Conservation (phyloP, 345 rosid species). For the Bruguiera sexangula region DNA sequence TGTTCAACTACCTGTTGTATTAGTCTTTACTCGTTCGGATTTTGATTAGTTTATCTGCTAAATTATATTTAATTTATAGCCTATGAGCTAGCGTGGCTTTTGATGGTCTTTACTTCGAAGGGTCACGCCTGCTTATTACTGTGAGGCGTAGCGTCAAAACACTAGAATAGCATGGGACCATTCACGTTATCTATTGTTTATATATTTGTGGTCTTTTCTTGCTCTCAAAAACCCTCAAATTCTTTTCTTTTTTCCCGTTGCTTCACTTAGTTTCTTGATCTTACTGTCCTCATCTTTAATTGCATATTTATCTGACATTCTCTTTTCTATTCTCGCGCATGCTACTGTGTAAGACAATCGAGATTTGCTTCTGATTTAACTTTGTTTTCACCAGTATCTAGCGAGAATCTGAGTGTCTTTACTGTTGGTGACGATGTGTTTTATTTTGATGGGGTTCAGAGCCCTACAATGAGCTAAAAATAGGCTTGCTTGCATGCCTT, state of each 20-base stretch:
- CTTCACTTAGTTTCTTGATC: conserved; percentile 1
- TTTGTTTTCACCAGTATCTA: conserved; percentile 30
- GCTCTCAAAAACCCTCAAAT: conserved; percentile 7
- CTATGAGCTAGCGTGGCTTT: conserved; percentile 42
- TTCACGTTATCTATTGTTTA: conserved; percentile 37
- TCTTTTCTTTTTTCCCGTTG: neutral
- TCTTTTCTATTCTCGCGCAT: conserved; percentile 25
- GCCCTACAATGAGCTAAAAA: conserved; percentile 10
- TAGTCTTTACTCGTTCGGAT: conserved; percentile 13
- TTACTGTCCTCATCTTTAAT: conserved; percentile 1
- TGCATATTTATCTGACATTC: neutral
- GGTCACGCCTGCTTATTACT: conserved; percentile 26
- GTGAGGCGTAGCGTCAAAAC: conserved; percentile 31
- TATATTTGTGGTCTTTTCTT: conserved; percentile 46
- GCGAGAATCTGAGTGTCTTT: conserved; percentile 8
- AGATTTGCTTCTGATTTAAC: conserved; percentile 10
- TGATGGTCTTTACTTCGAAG: conserved; percentile 22
- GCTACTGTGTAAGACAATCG: conserved; percentile 16
- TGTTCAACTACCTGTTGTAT: neutral
- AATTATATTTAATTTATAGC: conserved; percentile 28
- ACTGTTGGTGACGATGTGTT: neutral
- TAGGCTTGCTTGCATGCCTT: conserved; percentile 4
- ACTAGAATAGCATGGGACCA: conserved; percentile 44
- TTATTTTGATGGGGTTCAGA: conserved; percentile 7
- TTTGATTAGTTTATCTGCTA: conserved; percentile 17